phyloP scores from a whole-genome alignment of 495 filamentous ascomycete species.

The Talaromyces trachyspermus region DNA sequence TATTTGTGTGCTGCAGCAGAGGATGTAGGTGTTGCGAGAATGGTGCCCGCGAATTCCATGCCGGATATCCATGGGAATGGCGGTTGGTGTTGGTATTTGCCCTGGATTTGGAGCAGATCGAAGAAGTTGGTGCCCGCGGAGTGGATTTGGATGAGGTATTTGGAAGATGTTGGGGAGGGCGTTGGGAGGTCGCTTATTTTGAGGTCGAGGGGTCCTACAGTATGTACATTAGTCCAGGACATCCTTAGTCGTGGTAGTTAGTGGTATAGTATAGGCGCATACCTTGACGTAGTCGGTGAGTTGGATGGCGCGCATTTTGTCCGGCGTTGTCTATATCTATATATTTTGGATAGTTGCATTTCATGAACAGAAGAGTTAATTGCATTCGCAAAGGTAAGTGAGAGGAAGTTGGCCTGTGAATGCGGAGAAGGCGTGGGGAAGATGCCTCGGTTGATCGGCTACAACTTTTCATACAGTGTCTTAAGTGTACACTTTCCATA shows the following conservation, averaged over 20 bases:
- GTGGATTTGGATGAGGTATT: slow-evolving; percentile 87
- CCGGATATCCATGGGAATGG: slow-evolving; percentile 82
- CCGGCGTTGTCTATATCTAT: not conserved
- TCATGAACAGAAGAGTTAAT: too few relatives aligned
- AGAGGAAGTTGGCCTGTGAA: slow-evolving; percentile 20
- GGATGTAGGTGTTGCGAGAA: slow-evolving; percentile 56
- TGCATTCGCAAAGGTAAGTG: too few relatives aligned
- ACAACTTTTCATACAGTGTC: not conserved
- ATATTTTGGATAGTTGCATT: not conserved
- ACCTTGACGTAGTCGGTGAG: slow-evolving; percentile 78
- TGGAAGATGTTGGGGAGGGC: slow-evolving; percentile 55
- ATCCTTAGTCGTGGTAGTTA: slow-evolving; percentile 29
- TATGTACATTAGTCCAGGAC: too few relatives aligned
- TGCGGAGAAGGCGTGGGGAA: slow-evolving; percentile 17
- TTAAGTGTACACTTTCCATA: not conserved
- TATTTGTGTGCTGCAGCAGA: slow-evolving; percentile 42
- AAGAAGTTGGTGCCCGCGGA: slow-evolving; percentile 93
- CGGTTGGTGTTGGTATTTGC: slow-evolving; percentile 64
- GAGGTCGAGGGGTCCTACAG: slow-evolving; percentile 75
- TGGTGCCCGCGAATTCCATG: slow-evolving; percentile 74
- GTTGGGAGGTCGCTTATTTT: slow-evolving; percentile 63
- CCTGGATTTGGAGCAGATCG: slow-evolving; percentile 83
- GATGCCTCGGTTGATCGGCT: slow-evolving; percentile 6
- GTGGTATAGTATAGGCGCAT: slow-evolving; percentile 6
- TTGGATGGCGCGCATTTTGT: slow-evolving; percentile 76